These are phyloP conservation scores for Mycena haematopus DNA, from an alignment of 768 basidiomycete species.

Conservation along the genomic window DNA sequence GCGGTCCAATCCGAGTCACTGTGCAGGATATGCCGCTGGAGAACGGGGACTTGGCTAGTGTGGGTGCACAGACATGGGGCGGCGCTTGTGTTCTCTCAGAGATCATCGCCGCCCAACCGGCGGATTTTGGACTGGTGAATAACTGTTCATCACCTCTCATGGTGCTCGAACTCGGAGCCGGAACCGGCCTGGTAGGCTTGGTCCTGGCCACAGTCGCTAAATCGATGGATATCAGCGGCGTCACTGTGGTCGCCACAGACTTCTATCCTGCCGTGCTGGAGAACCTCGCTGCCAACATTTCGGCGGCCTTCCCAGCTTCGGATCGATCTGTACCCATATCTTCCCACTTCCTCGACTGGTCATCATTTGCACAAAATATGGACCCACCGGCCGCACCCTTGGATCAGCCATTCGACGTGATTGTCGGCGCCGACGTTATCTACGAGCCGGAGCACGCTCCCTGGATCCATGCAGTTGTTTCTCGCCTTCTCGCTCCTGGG, in stretches of 20 bases:
- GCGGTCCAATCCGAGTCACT: constrained; percentile 42
- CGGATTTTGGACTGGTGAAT: constrained; percentile 49
- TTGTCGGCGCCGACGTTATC: constrained; percentile 84
- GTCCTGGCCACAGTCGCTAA: constrained; percentile 51
- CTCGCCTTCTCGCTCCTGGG: constrained; percentile 46
- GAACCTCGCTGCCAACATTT: constrained; percentile 71
- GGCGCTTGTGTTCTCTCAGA: constrained; percentile 83
- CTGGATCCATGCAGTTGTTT: constrained; percentile 73
- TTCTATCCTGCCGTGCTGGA: constrained; percentile 75
- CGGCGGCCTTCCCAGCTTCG: constrained; percentile 53
- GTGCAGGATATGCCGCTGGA: constrained; percentile 75
- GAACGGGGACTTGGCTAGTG: constrained; percentile 71
- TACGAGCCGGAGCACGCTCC: constrained; percentile 75
- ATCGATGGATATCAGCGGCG: constrained; percentile 8
- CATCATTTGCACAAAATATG: constrained; percentile 36
- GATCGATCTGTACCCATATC: constrained; percentile 11
- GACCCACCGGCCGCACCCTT: constrained; percentile 30
- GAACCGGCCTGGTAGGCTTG: constrained; percentile 83
- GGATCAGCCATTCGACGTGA: constrained; percentile 62
- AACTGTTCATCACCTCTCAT: constrained; percentile 36
- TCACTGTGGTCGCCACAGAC: constrained; percentile 71
- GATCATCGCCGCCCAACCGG: constrained; percentile 66
- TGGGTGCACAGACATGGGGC: constrained; percentile 92
- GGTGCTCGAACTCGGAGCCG: constrained; percentile 83
- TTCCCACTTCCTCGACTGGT: constrained; percentile 67